These are phyloP conservation scores for Novymonas esmeraldas DNA, from an alignment of 208 protist genomes.

Conservation along the genomic window DNA sequence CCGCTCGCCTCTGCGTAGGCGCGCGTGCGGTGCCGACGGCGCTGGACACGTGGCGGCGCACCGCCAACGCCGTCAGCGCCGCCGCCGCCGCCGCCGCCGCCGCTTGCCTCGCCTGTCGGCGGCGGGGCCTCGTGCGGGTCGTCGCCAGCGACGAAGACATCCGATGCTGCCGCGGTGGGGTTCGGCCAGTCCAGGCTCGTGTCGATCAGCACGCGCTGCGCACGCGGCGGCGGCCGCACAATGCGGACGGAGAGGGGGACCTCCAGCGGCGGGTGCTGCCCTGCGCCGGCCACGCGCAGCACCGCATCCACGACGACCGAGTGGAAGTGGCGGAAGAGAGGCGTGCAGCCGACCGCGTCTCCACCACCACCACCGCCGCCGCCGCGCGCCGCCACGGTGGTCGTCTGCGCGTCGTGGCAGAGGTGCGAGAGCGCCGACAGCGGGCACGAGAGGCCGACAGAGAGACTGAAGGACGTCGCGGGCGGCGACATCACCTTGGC, in stretches of 20 bases:
- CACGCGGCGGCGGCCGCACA: conserved; percentile 67
- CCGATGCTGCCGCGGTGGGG: conserved; percentile 44
- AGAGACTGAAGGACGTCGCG: conserved; percentile 15
- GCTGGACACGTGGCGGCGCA: neutral
- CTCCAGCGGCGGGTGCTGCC: neutral
- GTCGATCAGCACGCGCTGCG: conserved; percentile 92
- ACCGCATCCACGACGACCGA: conserved; percentile 10
- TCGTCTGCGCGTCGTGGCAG: conserved; percentile 11
- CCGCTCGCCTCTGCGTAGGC: conserved; percentile 87
- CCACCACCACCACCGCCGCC: neutral
- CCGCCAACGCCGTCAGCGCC: neutral
- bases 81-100: too few relatives aligned
- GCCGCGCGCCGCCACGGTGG: neutral
- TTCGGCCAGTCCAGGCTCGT: conserved; percentile 95
- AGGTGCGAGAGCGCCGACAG: conserved; percentile 14
- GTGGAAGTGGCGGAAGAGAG: conserved; percentile 22
- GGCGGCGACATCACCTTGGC: conserved; percentile 2
- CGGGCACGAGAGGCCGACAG: conserved; percentile 14
- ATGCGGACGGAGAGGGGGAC: conserved; percentile 50
- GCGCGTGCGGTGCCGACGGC: neutral
- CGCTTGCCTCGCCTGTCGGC: neutral
- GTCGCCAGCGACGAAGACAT: conserved; percentile 92
- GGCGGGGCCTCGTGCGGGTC: conserved; percentile 52
- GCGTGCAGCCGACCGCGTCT: neutral
- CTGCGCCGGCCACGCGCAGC: conserved; percentile 1